These are phyloP conservation scores for Isoetes taiwanensis DNA, from an alignment of 75 land plant species.

Conservation along the genomic window DNA sequence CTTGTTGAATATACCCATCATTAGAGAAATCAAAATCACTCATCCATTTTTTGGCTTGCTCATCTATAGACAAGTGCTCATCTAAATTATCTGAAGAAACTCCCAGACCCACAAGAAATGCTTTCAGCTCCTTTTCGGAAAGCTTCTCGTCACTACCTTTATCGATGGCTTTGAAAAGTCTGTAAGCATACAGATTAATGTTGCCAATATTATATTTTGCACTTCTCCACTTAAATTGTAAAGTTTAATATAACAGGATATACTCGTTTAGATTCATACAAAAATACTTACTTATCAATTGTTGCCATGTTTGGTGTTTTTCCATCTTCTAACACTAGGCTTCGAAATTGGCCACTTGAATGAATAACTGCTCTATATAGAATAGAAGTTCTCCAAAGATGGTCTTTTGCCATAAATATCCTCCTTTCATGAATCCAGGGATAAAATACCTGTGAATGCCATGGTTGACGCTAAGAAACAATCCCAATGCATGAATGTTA, in stretches of 20 bases:
- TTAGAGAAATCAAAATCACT: conserved; percentile 17
- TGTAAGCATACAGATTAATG: conserved; percentile 9
- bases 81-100: no score
- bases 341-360: not conserved
- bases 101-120: conserved; percentile 38
- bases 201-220: no score
- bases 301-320: conserved; percentile 10
- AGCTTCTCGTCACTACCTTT: conserved; percentile 13
- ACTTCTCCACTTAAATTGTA: no score
- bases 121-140: conserved; percentile 30
- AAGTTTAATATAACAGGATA: no score
- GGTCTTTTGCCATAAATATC: not conserved
- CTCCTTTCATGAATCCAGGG: conserved; percentile 4
- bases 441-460: not conserved
- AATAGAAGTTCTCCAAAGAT: not conserved
- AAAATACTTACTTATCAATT: conserved; percentile 23
- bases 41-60: not conserved
- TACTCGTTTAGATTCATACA: no score
- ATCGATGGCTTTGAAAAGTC: conserved; percentile 38
- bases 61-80: not conserved
- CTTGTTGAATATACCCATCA: conserved; percentile 13
- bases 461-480: not conserved
- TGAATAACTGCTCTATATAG: not conserved
- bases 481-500: not conserved
- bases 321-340: conserved; percentile 17